Evolutionary conservation across 306 rosid species (phyloP), one percentile per base, ranked within the genome.

Genomic region (Vigna mungo): DNA sequence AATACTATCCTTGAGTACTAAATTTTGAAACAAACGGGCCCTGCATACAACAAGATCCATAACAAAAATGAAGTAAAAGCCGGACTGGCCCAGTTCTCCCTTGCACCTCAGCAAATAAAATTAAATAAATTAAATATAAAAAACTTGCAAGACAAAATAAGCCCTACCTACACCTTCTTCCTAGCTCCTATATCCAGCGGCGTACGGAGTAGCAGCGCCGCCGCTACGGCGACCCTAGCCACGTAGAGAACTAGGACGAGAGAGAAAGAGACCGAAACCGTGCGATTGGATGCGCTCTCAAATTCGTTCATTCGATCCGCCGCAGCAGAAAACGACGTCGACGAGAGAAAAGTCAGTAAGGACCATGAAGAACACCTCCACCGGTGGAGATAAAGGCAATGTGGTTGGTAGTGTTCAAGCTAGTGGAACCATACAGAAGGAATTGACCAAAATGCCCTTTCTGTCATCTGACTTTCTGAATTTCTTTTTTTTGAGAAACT

Each of bases 311-410:
- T 54, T 68, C n/a, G 79, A 75, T 44, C 85, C 76, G 54, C 91
- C 81, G 54, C 91, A 85, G 86, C 74, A 86, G 88, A 96, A 82
- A 82, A 92, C 21, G 61, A 90, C 88, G 53, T 79, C 86, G 76
- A 86, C 85, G 71, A 94, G 21, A 62, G 83, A 90, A 44, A 92
- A 44, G 58, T 96, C 96, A 39, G 93, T 90, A 56, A 95, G 70
- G 75, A 91, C 91, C 72, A 90, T 89, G 87, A 88, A 81, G n/a
- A 82, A 82, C 78, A 84, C 80, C 89, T 86, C 86, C 77, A 83
- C 62, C 21, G 72, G 77, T 85, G 76, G 78, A 83, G 75, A 86
- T 48, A 66, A 73, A 47, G 81, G 77, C 58, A 84, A 71, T 52
- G 64, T 47, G n/a, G 85, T 72, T 74, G 84, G 56, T 76, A 75